Conservation (phyloP, 441 rosid species). For the Macaranga tanarius region DNA sequence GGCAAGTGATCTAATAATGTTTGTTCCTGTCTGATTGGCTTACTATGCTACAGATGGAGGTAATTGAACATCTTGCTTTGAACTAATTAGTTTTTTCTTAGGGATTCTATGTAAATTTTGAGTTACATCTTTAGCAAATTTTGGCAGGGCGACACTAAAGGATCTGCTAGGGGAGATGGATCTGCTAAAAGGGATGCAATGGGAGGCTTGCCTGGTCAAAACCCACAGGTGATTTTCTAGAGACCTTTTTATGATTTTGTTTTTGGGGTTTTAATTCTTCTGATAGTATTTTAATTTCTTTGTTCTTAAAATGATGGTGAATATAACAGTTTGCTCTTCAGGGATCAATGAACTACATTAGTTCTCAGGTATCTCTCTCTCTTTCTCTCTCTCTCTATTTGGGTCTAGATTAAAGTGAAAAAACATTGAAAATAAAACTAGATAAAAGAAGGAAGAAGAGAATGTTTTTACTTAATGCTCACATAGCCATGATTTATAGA, state of each 20-base stretch:
- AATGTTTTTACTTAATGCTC: too few relatives aligned
- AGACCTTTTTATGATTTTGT: conserved; percentile 10
- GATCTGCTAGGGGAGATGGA: conserved; percentile 71
- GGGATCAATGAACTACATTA: conserved; percentile 48
- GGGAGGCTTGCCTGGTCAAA: conserved; percentile 56
- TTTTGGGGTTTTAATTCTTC: not conserved
- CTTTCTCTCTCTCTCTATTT: conserved; percentile 9
- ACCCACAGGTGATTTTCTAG: conserved; percentile 46
- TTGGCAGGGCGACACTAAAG: conserved; percentile 76
- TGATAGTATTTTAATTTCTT: conserved; percentile 7
- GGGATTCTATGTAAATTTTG: not conserved
- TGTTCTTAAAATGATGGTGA: conserved; percentile 29
- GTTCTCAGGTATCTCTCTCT: conserved; percentile 49
- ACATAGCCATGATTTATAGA: not conserved
- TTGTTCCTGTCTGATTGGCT: conserved; percentile 15
- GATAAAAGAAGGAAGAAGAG: not conserved
- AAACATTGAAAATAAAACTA: not conserved
- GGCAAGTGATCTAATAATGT: conserved; percentile 19
- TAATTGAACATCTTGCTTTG: conserved; percentile 25
- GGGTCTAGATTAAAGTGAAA: not conserved
- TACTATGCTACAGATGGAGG: conserved; percentile 56
- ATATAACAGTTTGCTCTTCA: conserved; percentile 47
- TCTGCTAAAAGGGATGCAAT: conserved; percentile 52
- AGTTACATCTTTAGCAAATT: conserved; percentile 5
- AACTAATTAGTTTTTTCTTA: not conserved